Conservation (phyloP, 2,329 filamentous ascomycete genomes). For the Rhytidhysteron rufulum region DNA sequence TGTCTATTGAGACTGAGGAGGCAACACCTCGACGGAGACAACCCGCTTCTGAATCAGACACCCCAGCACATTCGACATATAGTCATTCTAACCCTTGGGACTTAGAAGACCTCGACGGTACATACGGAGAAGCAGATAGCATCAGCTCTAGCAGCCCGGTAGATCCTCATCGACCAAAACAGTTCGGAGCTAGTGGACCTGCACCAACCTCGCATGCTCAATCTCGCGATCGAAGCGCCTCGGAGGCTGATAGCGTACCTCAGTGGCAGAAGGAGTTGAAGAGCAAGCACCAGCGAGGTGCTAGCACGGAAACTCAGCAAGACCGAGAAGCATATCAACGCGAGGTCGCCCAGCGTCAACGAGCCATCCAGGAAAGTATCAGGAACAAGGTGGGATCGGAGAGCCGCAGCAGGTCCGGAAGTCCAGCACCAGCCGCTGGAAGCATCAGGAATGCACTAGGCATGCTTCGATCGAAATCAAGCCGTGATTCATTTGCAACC, state of each 20-base stretch:
- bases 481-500: slow-evolving; percentile 60
- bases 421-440: slow-evolving; percentile 31
- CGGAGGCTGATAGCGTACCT: slow-evolving; percentile 8
- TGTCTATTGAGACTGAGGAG: slow-evolving; percentile 33
- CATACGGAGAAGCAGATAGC: slow-evolving; percentile 32
- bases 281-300: slow-evolving; percentile 45
- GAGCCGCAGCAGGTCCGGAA: slow-evolving; percentile 49
- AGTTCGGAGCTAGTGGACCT: slow-evolving; percentile 2
- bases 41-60: slow-evolving; percentile 32
- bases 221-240: slow-evolving; percentile 6
- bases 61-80: slow-evolving; percentile 45
- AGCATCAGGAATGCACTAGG: slow-evolving; percentile 56
- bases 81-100: slow-evolving; percentile 55
- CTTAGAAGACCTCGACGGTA: slow-evolving; percentile 47
- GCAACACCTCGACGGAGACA: slow-evolving; percentile 23
- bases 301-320: slow-evolving; percentile 49
- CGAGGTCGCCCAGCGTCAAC: slow-evolving; percentile 67
- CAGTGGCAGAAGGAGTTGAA: slow-evolving; percentile 49
- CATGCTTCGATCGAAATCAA: slow-evolving; percentile 64
- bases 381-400: slow-evolving; percentile 60
- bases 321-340: slow-evolving; percentile 69
- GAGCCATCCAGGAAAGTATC: slow-evolving; percentile 68
- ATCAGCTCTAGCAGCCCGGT: slow-evolving; percentile 32
- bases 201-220: slow-evolving; percentile 3
- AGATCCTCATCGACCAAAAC: slow-evolving; percentile 21